These are phyloP conservation scores for Skeletonema grethae DNA, from an alignment of 108 stramenopile genomes.

Conservation along the genomic window DNA sequence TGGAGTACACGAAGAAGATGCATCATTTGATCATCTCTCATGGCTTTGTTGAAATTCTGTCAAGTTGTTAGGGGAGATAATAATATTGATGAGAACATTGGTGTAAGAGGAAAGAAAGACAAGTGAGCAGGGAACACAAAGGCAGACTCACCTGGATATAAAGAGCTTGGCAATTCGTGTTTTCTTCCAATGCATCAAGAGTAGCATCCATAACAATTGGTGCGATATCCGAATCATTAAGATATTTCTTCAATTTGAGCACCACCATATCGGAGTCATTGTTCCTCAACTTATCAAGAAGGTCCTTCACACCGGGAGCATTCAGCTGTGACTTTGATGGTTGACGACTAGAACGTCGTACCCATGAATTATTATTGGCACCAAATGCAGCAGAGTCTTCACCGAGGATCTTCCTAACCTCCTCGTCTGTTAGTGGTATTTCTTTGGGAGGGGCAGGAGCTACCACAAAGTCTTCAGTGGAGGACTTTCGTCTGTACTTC, in stretches of 20 bases:
- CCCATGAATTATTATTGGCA: constrained; percentile 54
- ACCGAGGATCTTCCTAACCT: constrained; percentile 41
- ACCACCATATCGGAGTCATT: constrained; percentile 90
- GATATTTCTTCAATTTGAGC: constrained; percentile 91
- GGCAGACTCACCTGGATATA: constrained; percentile 83
- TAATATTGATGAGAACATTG: constrained; percentile 2
- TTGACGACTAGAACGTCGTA: constrained; percentile 81
- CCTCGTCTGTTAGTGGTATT: constrained; percentile 32
- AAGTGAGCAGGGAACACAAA: neutral
- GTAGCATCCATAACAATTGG: constrained; percentile 83
- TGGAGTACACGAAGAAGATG: constrained; percentile 83
- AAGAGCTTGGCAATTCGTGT: constrained; percentile 88
- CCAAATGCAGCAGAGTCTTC: constrained; percentile 43
- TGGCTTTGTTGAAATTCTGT: constrained; percentile 89
- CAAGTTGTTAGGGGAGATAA: constrained; percentile 6
- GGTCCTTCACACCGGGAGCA: constrained; percentile 55
- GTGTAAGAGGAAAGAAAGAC: neutral
- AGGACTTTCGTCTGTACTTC: constrained; percentile 31
- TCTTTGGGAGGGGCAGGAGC: constrained; percentile 44
- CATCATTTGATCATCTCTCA: constrained; percentile 86
- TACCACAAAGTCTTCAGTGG: constrained; percentile 27
- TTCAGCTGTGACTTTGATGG: constrained; percentile 71
- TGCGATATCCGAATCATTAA: constrained; percentile 82
- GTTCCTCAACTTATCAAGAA: constrained; percentile 70
- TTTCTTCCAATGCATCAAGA: constrained; percentile 87